phyloP scores from a whole-genome alignment of 345 rosid genomes.

The Balakata baccata region DNA sequence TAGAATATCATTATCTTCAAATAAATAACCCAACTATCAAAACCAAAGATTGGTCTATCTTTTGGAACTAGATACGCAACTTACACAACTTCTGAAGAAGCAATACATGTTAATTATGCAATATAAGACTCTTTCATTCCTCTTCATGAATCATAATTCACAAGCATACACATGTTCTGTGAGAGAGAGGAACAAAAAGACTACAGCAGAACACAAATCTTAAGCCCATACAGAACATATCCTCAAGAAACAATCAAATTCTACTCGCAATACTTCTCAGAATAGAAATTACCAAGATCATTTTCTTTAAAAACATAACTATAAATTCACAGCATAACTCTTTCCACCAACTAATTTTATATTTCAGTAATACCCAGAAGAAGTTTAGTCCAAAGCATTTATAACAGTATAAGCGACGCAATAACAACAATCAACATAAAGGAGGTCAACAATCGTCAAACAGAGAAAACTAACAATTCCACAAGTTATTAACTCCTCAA shows the following conservation, averaged over 20 bases:
- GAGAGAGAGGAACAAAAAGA: background rate
- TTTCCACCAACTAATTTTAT: background rate
- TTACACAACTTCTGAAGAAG: background rate
- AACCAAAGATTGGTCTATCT: background rate
- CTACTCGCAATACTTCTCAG: background rate
- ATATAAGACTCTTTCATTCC: background rate
- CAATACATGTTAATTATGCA: background rate
- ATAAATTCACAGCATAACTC: background rate
- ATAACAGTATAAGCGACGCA: background rate
- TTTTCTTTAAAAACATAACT: background rate
- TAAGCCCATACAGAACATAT: background rate
- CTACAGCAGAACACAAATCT: background rate
- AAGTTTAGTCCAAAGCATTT: background rate
- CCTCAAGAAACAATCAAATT: conserved; percentile 3
- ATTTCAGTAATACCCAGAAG: background rate
- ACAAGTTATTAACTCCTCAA: background rate
- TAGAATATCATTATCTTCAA: background rate
- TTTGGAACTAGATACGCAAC: background rate
- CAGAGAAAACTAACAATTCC: background rate
- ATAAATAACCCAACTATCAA: background rate
- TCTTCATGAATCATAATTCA: conserved; percentile 1
- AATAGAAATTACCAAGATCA: background rate
- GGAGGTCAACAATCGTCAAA: background rate
- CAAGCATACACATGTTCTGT: background rate
- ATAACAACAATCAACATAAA: background rate